phyloP scores from a whole-genome alignment of 2,329 filamentous ascomycete genomes.

The Chaetomiaceae sp. region DNA sequence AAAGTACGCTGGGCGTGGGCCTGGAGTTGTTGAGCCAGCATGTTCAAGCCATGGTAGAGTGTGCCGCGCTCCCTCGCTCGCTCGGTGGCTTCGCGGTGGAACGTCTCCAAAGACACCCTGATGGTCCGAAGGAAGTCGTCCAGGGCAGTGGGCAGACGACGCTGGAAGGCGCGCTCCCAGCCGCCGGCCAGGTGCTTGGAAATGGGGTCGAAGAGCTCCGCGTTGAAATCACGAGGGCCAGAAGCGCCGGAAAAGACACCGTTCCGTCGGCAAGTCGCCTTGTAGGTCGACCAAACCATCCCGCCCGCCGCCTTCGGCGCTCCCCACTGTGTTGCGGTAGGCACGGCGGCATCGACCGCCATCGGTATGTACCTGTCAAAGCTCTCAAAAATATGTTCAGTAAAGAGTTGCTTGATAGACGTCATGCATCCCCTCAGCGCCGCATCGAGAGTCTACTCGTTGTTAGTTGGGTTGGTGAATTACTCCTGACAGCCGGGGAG shows the following conservation, averaged over 20 bases:
- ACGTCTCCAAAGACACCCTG: constrained; percentile 11
- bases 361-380: constrained; percentile 23
- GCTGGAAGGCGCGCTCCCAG: constrained; percentile 30
- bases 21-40: constrained; percentile 26
- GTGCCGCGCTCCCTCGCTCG: constrained; percentile 12
- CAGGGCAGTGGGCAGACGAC: constrained; percentile 18
- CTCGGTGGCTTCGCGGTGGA: constrained; percentile 19
- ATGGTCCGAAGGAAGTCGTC: constrained; percentile 6
- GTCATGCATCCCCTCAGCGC: constrained; percentile 18
- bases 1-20: constrained; percentile 14
- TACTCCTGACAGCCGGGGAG: not conserved
- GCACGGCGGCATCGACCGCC: constrained; percentile 20
- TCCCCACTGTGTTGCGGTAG: constrained; percentile 25
- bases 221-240: constrained; percentile 27
- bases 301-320: constrained; percentile 19
- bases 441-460: constrained; percentile 20
- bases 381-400: constrained; percentile 24
- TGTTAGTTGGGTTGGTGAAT: constrained; percentile 2
- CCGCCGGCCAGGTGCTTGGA: constrained; percentile 17
- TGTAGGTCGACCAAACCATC: constrained; percentile 28
- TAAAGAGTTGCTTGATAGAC: constrained; percentile 18
- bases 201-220: constrained; percentile 28
- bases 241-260: constrained; percentile 21
- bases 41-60: constrained; percentile 16
- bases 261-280: constrained; percentile 25